phyloP scores from a whole-genome alignment of 768 basidiomycete genomes.

The Hygrocybe punicea region DNA sequence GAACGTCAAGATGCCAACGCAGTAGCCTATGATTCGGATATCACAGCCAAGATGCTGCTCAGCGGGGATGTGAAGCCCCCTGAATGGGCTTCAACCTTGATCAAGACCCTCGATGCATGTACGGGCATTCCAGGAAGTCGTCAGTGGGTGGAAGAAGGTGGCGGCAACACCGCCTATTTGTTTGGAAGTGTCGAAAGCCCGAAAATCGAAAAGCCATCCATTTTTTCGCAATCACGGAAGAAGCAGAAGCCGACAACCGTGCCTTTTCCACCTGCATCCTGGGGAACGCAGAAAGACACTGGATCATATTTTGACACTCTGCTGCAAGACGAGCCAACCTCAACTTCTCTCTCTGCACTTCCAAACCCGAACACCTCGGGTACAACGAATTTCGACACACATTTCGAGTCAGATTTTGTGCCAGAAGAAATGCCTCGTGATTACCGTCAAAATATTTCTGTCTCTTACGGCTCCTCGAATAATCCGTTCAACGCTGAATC shows the following conservation, averaged over 20 bases:
- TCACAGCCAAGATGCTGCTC: conserved; percentile 76
- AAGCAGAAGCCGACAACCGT: conserved; percentile 43
- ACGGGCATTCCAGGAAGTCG: conserved; percentile 66
- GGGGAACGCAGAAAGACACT: conserved; percentile 49
- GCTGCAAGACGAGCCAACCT: conserved; percentile 2
- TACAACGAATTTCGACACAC: conserved; percentile 37
- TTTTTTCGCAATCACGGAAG: conserved; percentile 41
- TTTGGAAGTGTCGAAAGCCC: conserved; percentile 56
- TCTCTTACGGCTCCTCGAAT: conserved; percentile 14
- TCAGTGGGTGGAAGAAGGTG: conserved; percentile 60
- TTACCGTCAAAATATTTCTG: conserved; percentile 28
- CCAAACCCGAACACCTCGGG: conserved; percentile 6
- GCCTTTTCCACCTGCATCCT: conserved; percentile 62
- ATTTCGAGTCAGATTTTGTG: conserved; percentile 45
- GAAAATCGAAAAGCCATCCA: conserved; percentile 21
- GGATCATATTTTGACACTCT: conserved; percentile 53
- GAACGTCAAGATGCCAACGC: conserved; percentile 92
- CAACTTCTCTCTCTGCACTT: not conserved
- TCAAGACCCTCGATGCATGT: conserved; percentile 68
- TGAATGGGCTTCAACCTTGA: conserved; percentile 72
- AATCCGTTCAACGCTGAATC: no score
- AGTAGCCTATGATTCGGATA: conserved; percentile 71
- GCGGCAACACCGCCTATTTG: conserved; percentile 45
- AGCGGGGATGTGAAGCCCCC: conserved; percentile 73
- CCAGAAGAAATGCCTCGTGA: conserved; percentile 25